Conservation (phyloP, 2,329 filamentous ascomycete genomes). For the Cercospora sojina region DNA sequence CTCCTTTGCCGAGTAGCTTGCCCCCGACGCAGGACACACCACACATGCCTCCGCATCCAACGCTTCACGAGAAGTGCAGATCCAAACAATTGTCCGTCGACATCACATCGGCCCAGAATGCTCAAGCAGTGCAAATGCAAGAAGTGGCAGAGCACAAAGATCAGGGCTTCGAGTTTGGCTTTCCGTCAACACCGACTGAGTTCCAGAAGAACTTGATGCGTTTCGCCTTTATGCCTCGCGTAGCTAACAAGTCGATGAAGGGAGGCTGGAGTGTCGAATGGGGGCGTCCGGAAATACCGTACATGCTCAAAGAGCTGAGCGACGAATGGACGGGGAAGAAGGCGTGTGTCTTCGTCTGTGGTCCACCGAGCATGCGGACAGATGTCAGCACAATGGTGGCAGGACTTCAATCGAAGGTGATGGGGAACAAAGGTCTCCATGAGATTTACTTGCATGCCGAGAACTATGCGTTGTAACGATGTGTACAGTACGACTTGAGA, state of each 20-base stretch:
- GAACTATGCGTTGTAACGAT: slow-evolving; percentile 77
- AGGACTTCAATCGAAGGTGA: slow-evolving; percentile 73
- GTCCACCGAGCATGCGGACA: slow-evolving; percentile 80
- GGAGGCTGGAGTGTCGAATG: slow-evolving; percentile 92
- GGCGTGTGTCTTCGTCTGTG: slow-evolving; percentile 90
- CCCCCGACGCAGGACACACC: slow-evolving; percentile 28
- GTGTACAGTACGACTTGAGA: slow-evolving; percentile 2
- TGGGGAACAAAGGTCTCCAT: slow-evolving; percentile 68
- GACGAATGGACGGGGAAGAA: slow-evolving; percentile 75
- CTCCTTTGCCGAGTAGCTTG: slow-evolving; percentile 46
- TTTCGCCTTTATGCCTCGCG: slow-evolving; percentile 71
- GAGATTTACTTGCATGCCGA: slow-evolving; percentile 94
- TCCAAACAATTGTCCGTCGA: slow-evolving; percentile 46
- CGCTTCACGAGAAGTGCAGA: slow-evolving; percentile 44
- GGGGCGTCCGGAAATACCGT: slow-evolving; percentile 81
- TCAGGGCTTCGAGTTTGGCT: slow-evolving; percentile 56
- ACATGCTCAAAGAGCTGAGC: slow-evolving; percentile 80
- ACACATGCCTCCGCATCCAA: slow-evolving; percentile 36
- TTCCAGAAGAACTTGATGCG: slow-evolving; percentile 80
- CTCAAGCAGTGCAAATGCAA: slow-evolving; percentile 31
- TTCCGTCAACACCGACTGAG: slow-evolving; percentile 78
- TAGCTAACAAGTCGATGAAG: slow-evolving; percentile 46
- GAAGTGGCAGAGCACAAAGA: slow-evolving; percentile 19
- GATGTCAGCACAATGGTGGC: slow-evolving; percentile 87
- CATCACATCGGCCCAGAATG: slow-evolving; percentile 44